Base-by-base conservation (phyloP, 495 filamentous ascomycete species). In the Penicillium diatomitis region DNA sequence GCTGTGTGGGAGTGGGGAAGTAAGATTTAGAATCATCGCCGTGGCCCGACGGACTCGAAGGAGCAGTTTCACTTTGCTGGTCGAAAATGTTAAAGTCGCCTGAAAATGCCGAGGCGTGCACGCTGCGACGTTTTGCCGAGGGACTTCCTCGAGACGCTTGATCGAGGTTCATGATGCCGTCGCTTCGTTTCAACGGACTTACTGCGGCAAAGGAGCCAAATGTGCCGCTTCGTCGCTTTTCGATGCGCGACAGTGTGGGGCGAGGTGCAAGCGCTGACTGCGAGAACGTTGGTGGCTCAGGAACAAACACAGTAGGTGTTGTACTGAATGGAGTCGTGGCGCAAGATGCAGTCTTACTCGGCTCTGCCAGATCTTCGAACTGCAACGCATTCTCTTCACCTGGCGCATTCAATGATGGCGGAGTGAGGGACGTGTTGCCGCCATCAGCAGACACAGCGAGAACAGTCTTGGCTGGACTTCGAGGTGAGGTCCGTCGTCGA, bases 171-270 rank as follows among this genome's bases (percentile, higher is more conserved):
- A 95, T 92, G 9, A 85, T 84, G 5, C 86, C 84, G 65, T 98
- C 92, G 56, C 82, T 94, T 42, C 94, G 81, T 69, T 97, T 97
- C 39, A 98, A 68, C 0, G 92, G 92, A 61, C 91, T 96, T 31
- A 85, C 82, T 41, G 85, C 81, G 10, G 82, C 69, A 32, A 75
- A 68, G 8, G 70, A 58, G 20, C 63, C 68, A 44, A 74, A 71
- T 7, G 67, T 72, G 4, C 69, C 72, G 54, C 70, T 75, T 8
- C 69, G 66, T 38, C 72, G 63, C 54, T 75, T 75, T 49, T 75
- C 72, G 11, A 73, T 63, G 11, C 71, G 67, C 28, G 46, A 78
- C 41, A 49, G 66, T 46, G 55, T 69, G 51, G 61, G 77, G 60
- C 46, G 78, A 64, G 50, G 78, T 63, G 45, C 71, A 70, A 47